These are phyloP conservation scores for Nitzschia inconspicua DNA, from an alignment of 108 stramenopile genomes.

Conservation along the genomic window DNA sequence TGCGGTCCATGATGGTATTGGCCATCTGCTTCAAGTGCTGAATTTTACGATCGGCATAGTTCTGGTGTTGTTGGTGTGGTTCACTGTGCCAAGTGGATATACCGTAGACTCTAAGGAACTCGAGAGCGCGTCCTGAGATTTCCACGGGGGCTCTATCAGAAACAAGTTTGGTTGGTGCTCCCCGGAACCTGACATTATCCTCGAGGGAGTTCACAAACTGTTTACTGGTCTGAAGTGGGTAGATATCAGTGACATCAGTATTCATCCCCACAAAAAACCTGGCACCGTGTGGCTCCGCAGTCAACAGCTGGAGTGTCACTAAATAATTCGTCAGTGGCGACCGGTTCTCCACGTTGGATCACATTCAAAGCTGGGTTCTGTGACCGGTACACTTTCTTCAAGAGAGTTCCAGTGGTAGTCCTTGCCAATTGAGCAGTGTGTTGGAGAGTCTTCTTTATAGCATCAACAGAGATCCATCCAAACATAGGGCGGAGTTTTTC, in stretches of 20 bases:
- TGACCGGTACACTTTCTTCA: background rate
- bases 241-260: background rate
- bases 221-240: background rate
- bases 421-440: slow-evolving; percentile 13
- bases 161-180: slow-evolving; percentile 11
- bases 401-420: background rate
- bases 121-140: slow-evolving; percentile 11
- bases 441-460: slow-evolving; percentile 15
- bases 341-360: slow-evolving; percentile 12
- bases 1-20: slow-evolving; percentile 14
- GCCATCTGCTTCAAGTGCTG: slow-evolving; percentile 9
- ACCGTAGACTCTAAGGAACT: slow-evolving; percentile 10
- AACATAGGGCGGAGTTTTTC: slow-evolving; percentile 9
- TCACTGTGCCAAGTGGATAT: slow-evolving; percentile 24
- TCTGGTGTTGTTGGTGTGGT: slow-evolving; percentile 31
- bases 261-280: slow-evolving; percentile 2
- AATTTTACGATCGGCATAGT: slow-evolving; percentile 21
- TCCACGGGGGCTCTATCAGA: slow-evolving; percentile 5
- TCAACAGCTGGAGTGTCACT: slow-evolving; percentile 21
- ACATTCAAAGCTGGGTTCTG: slow-evolving; percentile 23
- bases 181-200: slow-evolving; percentile 19
- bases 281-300: background rate
- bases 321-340: slow-evolving; percentile 27
- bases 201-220: background rate
- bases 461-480: slow-evolving; percentile 5